These are phyloP conservation scores for Fulvia fulva DNA, from an alignment of 2,329 filamentous ascomycete species.

Conservation along the genomic window DNA sequence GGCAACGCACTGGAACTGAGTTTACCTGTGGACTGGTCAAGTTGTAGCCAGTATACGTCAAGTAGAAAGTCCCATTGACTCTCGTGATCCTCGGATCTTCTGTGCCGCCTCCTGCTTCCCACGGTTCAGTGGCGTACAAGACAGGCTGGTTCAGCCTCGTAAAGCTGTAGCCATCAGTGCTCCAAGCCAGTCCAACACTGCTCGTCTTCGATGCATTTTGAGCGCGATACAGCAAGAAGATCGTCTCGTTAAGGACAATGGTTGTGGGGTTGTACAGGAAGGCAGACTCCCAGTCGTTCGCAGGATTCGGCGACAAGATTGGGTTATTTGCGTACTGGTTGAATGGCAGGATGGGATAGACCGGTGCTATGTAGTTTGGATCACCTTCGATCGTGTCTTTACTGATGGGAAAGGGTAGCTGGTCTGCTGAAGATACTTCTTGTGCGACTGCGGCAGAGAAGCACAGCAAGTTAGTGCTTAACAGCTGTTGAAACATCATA, in stretches of 20 bases:
- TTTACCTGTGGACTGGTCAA: constrained; percentile 21
- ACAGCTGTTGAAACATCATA: too few species aligned
- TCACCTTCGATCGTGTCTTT: constrained; percentile 23
- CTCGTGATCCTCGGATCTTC: constrained; percentile 38
- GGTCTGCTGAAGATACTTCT: constrained; percentile 3
- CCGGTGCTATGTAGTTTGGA: constrained; percentile 25
- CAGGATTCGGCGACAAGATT: constrained; percentile 20
- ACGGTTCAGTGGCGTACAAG: constrained; percentile 33
- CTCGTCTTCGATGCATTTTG: constrained; percentile 34
- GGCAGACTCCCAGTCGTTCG: constrained; percentile 28
- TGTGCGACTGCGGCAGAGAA: background rate
- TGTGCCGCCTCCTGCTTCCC: constrained; percentile 32
- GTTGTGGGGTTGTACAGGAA: constrained; percentile 32
- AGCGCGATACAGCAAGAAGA: constrained; percentile 37
- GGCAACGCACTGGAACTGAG: background rate
- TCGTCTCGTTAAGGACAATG: constrained; percentile 29
- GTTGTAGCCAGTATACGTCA: constrained; percentile 38
- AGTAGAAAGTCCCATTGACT: constrained; percentile 37
- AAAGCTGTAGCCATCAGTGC: constrained; percentile 35
- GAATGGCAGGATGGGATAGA: constrained; percentile 30
- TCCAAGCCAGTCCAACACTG: constrained; percentile 37
- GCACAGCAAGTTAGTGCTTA: background rate
- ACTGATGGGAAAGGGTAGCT: constrained; percentile 6
- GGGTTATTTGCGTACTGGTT: constrained; percentile 27
- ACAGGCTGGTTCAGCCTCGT: constrained; percentile 34